These are phyloP conservation scores for Nakaseomyces sp. DNA, from an alignment of 1,139 yeast genomes.

Conservation along the genomic window DNA sequence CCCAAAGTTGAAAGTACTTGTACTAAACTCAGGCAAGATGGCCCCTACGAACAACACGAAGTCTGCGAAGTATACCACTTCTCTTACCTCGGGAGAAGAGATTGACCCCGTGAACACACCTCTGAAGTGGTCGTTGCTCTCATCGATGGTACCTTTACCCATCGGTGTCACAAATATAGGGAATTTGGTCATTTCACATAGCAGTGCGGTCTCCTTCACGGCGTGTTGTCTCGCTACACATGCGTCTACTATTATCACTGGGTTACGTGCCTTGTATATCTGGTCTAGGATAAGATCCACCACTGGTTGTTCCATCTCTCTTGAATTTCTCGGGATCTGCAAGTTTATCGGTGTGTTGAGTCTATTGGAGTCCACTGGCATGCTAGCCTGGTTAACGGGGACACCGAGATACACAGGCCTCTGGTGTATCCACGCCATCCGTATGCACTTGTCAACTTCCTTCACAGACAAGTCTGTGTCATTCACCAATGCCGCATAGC, in stretches of 20 bases:
- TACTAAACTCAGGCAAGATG: constrained; percentile 72
- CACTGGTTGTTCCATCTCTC: constrained; percentile 60
- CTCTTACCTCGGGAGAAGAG: constrained; percentile 67
- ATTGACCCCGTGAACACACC: constrained; percentile 80
- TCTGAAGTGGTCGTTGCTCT: constrained; percentile 59
- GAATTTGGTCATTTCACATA: constrained; percentile 63
- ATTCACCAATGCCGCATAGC: constrained; percentile 50
- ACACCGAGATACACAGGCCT: constrained; percentile 77
- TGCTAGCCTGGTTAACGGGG: constrained; percentile 69
- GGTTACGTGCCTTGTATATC: constrained; percentile 49
- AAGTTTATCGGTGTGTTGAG: constrained; percentile 56
- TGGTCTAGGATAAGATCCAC: constrained; percentile 46
- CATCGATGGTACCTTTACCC: constrained; percentile 80
- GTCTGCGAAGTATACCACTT: constrained; percentile 68
- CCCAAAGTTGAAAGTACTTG: constrained; percentile 75
- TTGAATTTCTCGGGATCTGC: constrained; percentile 46
- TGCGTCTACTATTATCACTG: constrained; percentile 74
- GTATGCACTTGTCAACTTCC: constrained; percentile 62
- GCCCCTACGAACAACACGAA: constrained; percentile 71
- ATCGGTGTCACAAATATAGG: constrained; percentile 83
- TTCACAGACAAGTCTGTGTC: constrained; percentile 53
- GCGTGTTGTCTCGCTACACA: constrained; percentile 71
- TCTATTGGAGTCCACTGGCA: constrained; percentile 42
- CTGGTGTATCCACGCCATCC: constrained; percentile 57
- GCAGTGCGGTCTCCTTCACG: constrained; percentile 45